Evolutionary conservation across 1,139 yeast genomes (phyloP), one percentile per base, ranked within the genome.

Genomic region (Magnusiomyces suaveolens): DNA sequence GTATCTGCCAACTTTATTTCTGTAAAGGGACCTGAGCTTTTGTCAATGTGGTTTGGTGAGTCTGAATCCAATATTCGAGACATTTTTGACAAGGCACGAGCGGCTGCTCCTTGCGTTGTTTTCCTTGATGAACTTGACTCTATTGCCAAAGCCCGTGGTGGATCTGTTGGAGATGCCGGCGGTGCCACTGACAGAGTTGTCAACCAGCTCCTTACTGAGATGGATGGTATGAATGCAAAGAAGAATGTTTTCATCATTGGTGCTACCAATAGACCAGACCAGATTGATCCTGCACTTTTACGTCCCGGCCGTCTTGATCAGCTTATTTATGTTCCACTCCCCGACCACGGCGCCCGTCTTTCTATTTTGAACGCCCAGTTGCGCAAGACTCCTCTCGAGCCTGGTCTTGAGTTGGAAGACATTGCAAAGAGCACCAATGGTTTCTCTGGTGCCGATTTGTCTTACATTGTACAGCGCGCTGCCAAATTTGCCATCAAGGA

Each of bases 191-290:
- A 92, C 75, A 84, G 98, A 73, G 98, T 92, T 62, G 98, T 94
- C 57, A 92, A 92, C 75, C 98, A 92, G 76, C 82, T 92, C 68
- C 82, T 92, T 71, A 94, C 98, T 12, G 98, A 92, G 76, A 92
- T 92, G 98, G 98, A 92, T 73, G 99, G 99, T 81, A 90, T 94
- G 97, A 92, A 92, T 69, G 96, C 97, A 63, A 92, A 92, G 78
- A 92, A 94, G 83, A 92, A 92, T 68, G 98, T 92, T 50, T 92
- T 94, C 68, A 97, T 92, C 56, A 88, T 92, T 75, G 99, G 98
- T 74, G 99, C 99, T 51, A 92, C 99, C 58, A 92, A 92, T 74
- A 84, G 98, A 78, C 98, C 98, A 46, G 97, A 90, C 72, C 97
- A 92, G 76, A 92, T 92, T 64, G 99, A 92, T 69, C 97, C 98